These are phyloP conservation scores for Platanthera zijinensis DNA, from an alignment of 106 monocot species.

Conservation along the genomic window DNA sequence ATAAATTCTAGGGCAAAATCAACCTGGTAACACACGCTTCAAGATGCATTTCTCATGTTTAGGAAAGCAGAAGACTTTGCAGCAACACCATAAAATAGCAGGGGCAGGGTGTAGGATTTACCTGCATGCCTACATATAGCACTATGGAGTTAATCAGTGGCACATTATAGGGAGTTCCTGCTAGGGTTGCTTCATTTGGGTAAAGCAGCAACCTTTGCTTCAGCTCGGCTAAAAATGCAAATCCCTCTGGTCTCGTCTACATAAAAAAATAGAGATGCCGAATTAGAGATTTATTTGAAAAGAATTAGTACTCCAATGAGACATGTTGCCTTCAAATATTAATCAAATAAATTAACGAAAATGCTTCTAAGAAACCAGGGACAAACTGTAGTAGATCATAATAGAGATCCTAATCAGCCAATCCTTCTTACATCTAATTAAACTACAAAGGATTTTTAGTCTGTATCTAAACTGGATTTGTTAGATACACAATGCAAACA, in stretches of 20 bases:
- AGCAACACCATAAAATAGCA: background rate
- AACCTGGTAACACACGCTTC: too few species aligned
- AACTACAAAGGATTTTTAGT: background rate
- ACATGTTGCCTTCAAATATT: background rate
- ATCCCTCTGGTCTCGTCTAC: slow-evolving; percentile 66
- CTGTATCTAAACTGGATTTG: background rate
- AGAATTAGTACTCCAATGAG: background rate
- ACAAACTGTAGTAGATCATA: background rate
- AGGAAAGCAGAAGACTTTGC: too few species aligned
- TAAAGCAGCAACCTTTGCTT: slow-evolving; percentile 71
- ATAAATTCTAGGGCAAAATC: too few species aligned
- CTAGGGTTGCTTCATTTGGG: slow-evolving; percentile 41
- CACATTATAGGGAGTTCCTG: slow-evolving; percentile 92
- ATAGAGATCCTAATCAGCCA: background rate
- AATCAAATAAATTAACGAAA: background rate
- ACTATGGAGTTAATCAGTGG: slow-evolving; percentile 93
- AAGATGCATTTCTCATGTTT: too few species aligned
- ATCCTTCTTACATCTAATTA: background rate
- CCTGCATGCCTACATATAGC: slow-evolving; percentile 97
- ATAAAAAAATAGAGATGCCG: background rate
- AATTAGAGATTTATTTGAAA: background rate
- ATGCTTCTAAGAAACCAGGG: background rate
- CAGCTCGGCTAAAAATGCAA: slow-evolving; percentile 67
- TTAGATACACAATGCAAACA: too few species aligned
- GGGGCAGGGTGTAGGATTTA: slow-evolving; percentile 11